A percentile compares a stretch with the other conserved stretches of the same genome.
These are phyloP conservation scores for Collariella sp. DNA, from an alignment of 495 filamentous ascomycete species.

Conservation along the genomic window DNA sequence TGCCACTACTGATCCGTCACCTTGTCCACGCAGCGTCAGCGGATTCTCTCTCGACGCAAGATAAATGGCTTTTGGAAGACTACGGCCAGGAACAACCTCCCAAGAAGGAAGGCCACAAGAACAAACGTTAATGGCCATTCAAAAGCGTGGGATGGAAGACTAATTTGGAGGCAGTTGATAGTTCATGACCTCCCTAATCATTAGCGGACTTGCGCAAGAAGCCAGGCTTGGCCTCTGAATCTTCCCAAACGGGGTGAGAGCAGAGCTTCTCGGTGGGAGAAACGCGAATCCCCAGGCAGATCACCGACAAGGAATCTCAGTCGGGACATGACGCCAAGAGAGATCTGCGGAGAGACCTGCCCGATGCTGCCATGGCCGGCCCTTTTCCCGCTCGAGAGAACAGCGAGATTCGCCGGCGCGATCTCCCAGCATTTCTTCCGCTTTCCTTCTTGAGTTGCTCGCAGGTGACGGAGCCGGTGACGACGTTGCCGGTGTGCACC, in stretches of 20 bases:
- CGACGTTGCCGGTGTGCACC: too few relatives aligned
- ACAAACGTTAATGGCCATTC: too few relatives aligned
- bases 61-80: too few relatives aligned
- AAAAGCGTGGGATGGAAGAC: too few relatives aligned
- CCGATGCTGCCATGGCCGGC: background rate
- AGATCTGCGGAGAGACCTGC: conserved; percentile 2
- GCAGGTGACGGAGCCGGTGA: background rate
- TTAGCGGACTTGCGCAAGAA: too few relatives aligned
- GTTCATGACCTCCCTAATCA: background rate
- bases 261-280: background rate
- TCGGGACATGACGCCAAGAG: conserved; percentile 4
- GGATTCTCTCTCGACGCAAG: too few relatives aligned
- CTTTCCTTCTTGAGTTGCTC: background rate
- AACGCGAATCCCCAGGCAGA: conserved; percentile 6
- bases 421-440: background rate
- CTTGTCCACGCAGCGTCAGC: too few relatives aligned
- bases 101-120: too few relatives aligned
- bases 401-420: background rate
- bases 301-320: conserved; percentile 6
- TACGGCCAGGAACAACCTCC: too few relatives aligned
- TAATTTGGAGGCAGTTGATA: background rate
- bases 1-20: too few relatives aligned
- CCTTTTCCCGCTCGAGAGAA: background rate
- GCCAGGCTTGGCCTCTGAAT: too few relatives aligned
- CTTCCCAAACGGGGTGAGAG: background rate